Base-by-base conservation (phyloP, 2,329 filamentous ascomycete genomes). In the Uncinocarpus reesii region DNA sequence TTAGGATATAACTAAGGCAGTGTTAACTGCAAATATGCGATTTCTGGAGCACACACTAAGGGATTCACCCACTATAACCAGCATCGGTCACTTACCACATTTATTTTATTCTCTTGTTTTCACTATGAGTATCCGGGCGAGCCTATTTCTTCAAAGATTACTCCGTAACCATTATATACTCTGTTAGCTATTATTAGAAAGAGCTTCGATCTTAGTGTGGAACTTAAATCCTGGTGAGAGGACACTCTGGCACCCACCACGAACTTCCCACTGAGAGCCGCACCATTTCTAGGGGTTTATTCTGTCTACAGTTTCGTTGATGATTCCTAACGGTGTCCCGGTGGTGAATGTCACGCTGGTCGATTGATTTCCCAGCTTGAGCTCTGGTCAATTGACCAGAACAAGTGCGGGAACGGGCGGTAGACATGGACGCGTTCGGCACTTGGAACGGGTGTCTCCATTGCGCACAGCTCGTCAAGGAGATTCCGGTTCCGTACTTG, bases 401-500 rank as follows among this genome's bases (percentile, higher is more conserved):
- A 50, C 41, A 28, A 28, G 24, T 15, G 29, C 29, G 15, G 18
- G 18, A 43, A 16, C 38, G 18, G 6, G 6, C 44, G 16, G 31
- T 10, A 53, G 49, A 38, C 28, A 41, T 37, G 43, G 35, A 29
- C 34, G 21, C 29, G 16, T 15, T 28, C 8, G 38, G 18, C 23
- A 16, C 55, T 16, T 48, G 53, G 26, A 53, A 53, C 24, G 49
- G 63, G 42, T 66, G 64, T 56, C 54, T 57, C 34, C 59, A 62
- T 40, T 66, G 65, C 55, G 49, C 60, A n/a, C 49, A 58, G 26
- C 49, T 58, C n/a, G 47, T 62, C 31, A 53, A 55, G 28, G 55
- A 54, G 8, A 56, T 63, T 32, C 65, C 65, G 24, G 41, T 54
- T 23, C 52, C 55, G 29, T 53, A 66, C 35, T 50, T 66, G 31